These are phyloP conservation scores for Mortierella sp. DNA, from an alignment of 371 early-diverging fungal genomes.

Conservation along the genomic window DNA sequence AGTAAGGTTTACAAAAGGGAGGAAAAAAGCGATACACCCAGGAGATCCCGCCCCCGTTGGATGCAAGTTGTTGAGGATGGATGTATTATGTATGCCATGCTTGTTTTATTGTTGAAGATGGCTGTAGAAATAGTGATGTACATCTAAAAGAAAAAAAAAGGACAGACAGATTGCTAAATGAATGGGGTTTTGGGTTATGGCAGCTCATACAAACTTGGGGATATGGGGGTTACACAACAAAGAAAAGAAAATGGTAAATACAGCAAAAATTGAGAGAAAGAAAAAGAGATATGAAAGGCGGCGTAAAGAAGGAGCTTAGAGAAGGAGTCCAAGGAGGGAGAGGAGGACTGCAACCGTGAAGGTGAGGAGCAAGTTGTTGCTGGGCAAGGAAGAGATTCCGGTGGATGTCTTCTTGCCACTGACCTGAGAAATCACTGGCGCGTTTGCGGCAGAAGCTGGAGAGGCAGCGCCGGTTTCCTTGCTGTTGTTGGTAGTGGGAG, in stretches of 20 bases:
- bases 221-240: neutral
- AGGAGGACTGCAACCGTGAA: neutral
- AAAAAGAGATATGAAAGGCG: neutral
- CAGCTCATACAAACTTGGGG: neutral
- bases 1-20: no score
- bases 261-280: neutral
- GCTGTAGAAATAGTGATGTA: neutral
- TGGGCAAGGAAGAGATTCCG: neutral
- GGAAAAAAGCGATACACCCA: no score
- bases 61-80: neutral
- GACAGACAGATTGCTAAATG: neutral
- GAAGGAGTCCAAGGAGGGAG: neutral
- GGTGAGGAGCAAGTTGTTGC: neutral
- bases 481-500: neutral
- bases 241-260: neutral
- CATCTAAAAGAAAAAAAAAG: neutral
- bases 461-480: neutral
- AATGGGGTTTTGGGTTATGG: neutral
- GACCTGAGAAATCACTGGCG: neutral
- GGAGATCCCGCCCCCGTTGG: no score
- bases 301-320: neutral
- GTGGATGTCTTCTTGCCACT: neutral
- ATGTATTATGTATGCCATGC: neutral
- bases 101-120: neutral
- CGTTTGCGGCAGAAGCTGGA: no score